These are phyloP conservation scores for Xerocomus amazonicus DNA, from an alignment of 1,284 basidiomycete genomes.

Conservation along the genomic window DNA sequence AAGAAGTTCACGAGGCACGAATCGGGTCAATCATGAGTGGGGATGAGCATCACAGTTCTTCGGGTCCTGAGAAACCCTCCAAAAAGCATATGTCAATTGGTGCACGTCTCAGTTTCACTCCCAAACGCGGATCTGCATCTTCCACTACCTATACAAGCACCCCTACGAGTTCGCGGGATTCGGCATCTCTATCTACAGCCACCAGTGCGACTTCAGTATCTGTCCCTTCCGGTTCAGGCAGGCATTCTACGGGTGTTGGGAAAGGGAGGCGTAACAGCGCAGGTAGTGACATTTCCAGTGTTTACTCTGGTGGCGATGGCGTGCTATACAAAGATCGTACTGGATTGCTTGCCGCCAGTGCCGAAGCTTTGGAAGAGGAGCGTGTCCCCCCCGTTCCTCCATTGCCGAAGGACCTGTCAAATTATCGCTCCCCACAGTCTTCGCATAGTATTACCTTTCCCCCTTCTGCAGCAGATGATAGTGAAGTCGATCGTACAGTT, in stretches of 20 bases:
- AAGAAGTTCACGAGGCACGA: constrained; percentile 39
- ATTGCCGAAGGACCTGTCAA: constrained; percentile 85
- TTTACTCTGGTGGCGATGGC: constrained; percentile 59
- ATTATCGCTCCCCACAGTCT: constrained; percentile 62
- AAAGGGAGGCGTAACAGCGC: constrained; percentile 72
- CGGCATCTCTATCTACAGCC: constrained; percentile 68
- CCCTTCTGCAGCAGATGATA: constrained; percentile 34
- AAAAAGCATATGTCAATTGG: constrained; percentile 56
- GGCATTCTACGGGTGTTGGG: constrained; percentile 54
- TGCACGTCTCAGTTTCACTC: constrained; percentile 66
- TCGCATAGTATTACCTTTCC: constrained; percentile 52
- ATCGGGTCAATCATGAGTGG: constrained; percentile 44
- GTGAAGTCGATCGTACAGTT: constrained; percentile 42
- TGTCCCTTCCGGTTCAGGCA: constrained; percentile 59
- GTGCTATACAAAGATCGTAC: constrained; percentile 63
- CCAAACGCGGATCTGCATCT: constrained; percentile 84
- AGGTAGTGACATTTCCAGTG: constrained; percentile 80
- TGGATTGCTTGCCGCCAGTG: constrained; percentile 49
- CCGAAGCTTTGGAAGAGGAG: constrained; percentile 57
- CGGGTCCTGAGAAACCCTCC: constrained; percentile 55
- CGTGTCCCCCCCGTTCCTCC: constrained; percentile 94
- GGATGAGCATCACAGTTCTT: constrained; percentile 45
- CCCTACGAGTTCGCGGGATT: constrained; percentile 78
- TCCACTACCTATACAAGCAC: constrained; percentile 82
- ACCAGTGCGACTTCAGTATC: constrained; percentile 78